Evolutionary conservation across 2,329 filamentous ascomycete species (phyloP).

Genomic region (Ceratocystis ficicola): DNA sequence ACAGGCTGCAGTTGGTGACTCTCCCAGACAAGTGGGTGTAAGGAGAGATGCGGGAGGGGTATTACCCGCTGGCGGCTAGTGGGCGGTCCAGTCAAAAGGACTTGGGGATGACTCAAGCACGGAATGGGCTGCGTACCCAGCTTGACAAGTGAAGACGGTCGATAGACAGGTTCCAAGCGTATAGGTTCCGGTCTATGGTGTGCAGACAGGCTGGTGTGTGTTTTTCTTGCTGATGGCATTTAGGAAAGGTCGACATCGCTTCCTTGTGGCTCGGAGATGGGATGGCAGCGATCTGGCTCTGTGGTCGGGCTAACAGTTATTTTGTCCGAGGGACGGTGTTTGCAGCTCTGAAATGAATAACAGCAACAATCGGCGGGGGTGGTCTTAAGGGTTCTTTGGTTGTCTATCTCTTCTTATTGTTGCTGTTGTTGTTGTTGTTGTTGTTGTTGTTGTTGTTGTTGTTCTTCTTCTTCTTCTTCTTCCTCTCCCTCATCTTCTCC

Average conservation of each 20-base stretch:
- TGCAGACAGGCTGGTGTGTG: not conserved
- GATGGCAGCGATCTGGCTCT: too few species aligned
- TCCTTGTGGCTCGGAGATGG: too few species aligned
- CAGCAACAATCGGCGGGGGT: too few species aligned
- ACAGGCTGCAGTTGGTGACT: not conserved
- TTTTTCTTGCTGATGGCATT: not conserved
- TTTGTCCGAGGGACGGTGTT: too few species aligned
- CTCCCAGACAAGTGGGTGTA: not conserved
- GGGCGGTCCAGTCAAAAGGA: not conserved
- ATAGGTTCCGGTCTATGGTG: not conserved
- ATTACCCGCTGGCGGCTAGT: not conserved
- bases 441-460: not conserved
- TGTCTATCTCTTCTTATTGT: too few species aligned
- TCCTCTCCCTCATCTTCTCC: not conserved
- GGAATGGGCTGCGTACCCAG: not conserved
- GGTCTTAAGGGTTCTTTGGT: too few species aligned
- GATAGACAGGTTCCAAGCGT: not conserved
- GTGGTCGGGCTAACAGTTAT: too few species aligned
- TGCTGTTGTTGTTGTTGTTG: not conserved
- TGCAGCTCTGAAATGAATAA: too few species aligned
- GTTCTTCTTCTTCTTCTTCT: not conserved
- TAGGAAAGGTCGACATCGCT: not conserved
- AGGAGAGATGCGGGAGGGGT: not conserved
- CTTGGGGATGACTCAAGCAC: too few species aligned
- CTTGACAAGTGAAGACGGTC: not conserved